phyloP scores from a whole-genome alignment of 2,329 filamentous ascomycete genomes.

The Cladosporium sp. region DNA sequence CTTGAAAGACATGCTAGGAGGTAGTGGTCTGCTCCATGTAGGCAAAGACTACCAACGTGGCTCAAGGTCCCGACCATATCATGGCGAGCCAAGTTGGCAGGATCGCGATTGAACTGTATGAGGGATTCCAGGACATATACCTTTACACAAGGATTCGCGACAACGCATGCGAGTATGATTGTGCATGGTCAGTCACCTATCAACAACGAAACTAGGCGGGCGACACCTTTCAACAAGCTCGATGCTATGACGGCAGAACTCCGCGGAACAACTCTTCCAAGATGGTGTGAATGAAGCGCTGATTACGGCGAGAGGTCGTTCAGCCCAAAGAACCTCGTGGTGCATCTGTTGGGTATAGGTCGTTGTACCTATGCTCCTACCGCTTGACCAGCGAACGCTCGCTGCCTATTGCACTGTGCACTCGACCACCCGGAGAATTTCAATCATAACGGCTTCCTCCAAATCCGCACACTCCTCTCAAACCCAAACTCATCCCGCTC shows the following conservation, averaged over 20 bases:
- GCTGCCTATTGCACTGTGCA: background rate
- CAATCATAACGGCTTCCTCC: slow-evolving; percentile 8
- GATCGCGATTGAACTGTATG: too few species aligned
- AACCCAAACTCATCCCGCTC: slow-evolving; percentile 18
- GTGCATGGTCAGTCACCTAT: background rate
- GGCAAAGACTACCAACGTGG: too few species aligned
- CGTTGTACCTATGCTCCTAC: background rate
- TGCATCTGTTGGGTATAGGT: background rate
- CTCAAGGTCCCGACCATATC: background rate
- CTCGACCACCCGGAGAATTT: background rate
- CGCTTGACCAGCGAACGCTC: background rate
- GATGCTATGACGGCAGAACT: background rate
- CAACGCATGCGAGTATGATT: background rate
- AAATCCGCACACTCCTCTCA: slow-evolving; percentile 13
- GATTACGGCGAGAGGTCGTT: background rate
- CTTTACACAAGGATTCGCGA: too few species aligned
- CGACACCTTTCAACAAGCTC: background rate
- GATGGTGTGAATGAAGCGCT: background rate
- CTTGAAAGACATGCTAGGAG: background rate
- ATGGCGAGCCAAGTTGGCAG: background rate
- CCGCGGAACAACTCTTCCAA: background rate
- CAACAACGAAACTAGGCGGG: background rate
- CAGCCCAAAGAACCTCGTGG: background rate
- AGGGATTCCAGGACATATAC: too few species aligned
- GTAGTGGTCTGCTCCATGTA: background rate